Conservation (phyloP, 306 rosid genomes). For the Begonia masoniana region DNA sequence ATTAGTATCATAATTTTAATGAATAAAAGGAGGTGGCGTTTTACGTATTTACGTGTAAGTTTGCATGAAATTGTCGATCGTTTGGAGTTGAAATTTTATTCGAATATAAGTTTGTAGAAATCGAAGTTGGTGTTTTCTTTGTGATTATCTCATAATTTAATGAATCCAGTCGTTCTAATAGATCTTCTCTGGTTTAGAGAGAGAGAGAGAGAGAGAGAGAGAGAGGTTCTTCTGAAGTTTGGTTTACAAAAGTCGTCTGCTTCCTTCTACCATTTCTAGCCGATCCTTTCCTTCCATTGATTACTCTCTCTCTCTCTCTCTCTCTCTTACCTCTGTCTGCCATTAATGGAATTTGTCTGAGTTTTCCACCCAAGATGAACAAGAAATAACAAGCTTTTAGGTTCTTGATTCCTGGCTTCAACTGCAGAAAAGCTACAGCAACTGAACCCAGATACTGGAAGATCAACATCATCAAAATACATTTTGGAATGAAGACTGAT, state of each 20-base stretch:
- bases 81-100: no score
- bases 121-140: no score
- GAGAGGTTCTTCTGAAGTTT: slow-evolving; percentile 7
- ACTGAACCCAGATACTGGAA: slow-evolving; percentile 26
- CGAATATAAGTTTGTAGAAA: no score
- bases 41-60: no score
- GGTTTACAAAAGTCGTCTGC: slow-evolving; percentile 29
- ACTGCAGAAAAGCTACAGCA: not conserved
- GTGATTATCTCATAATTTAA: no score
- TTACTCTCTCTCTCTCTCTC: slow-evolving; percentile 11
- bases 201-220: slow-evolving; percentile 12
- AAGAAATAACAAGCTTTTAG: not conserved
- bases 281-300: slow-evolving; percentile 7
- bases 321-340: not conserved
- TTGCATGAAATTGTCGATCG: no score
- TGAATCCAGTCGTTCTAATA: no score
- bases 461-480: slow-evolving; percentile 30
- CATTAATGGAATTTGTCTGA: not conserved
- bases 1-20: no score
- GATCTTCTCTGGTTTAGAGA: no score
- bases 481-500: slow-evolving; percentile 39
- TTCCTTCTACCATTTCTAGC: slow-evolving; percentile 12
- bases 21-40: no score
- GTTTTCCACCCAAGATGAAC: not conserved
- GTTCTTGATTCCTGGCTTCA: not conserved